Evolutionary conservation across 2,329 filamentous ascomycete species (phyloP), one percentile per base, ranked within the genome.

Genomic region (Coccinonectria pachysandricola): DNA sequence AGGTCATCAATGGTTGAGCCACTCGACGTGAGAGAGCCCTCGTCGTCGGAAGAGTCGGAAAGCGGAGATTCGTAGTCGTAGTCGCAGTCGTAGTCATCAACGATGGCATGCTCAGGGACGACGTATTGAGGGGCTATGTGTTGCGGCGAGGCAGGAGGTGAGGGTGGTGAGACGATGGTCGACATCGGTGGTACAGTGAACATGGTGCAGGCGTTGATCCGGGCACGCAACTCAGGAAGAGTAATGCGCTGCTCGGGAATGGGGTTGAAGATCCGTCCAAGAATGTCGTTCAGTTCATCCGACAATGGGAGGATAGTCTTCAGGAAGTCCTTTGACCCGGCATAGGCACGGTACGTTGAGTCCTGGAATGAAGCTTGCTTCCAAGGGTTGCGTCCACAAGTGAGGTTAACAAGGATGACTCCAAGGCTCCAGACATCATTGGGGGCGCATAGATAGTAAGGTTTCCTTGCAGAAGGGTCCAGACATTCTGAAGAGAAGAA

Each of bases 391-490:
- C 91, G 85, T 51, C 91, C 91, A 61, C 91, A 98, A 26, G 86
- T 93, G 42, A 98, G 68, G 64, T 98, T 98, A 46, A 98, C 86
- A 35, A 98, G 70, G 52, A 98, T 94, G 27, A 98, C 88, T 43
- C 91, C 91, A n/a, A 98, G 71, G 49, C 83, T 88, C 91, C 91
- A 98, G 45, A 96, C 77, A 57, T 98, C 91, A 62, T 96, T 98
- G 31, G 88, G 83, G 27, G 84, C 86, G 40, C 87, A 94, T 42
- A 78, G 78, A 58, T 98, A 98, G 56, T 73, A 88, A 15, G 80
- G 56, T 66, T 73, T 70, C 71, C 75, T 48, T 64, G 79, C 59
- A 31, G 78, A 70, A 46, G 85, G 83, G 57, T 95, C 71, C 50
- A 78, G 75, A 54, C 91, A 98, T 73, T 98, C 91, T 95, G 57